Evolutionary conservation across 352 stramenopile genomes (phyloP).

Genomic region (Nothophytophthora sp.): DNA sequence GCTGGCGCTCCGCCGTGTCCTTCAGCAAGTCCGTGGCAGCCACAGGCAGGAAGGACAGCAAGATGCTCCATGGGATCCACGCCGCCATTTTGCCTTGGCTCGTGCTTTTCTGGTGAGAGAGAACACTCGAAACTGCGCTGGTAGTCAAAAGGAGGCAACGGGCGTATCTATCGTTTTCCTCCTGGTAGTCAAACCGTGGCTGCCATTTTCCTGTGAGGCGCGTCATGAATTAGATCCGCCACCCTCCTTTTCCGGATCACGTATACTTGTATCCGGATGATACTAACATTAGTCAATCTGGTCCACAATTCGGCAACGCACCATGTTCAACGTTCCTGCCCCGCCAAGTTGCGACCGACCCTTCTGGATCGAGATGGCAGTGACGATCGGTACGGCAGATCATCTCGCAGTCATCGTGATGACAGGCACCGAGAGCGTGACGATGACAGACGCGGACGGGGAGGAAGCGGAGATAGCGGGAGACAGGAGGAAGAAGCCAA

Average conservation of each 20-base stretch:
- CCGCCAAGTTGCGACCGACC: neutral
- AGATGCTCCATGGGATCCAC: constrained; percentile 54
- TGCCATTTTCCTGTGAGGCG: constrained; percentile 3
- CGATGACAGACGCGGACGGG: no score
- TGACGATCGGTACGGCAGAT: no score
- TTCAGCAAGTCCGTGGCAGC: constrained; percentile 40
- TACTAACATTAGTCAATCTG: neutral
- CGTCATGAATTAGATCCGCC: neutral
- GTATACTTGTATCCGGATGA: neutral
- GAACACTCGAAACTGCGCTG: neutral
- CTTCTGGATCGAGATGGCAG: neutral
- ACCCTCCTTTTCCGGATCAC: neutral
- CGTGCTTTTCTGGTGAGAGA: neutral
- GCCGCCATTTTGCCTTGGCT: constrained; percentile 7
- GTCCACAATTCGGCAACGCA: neutral
- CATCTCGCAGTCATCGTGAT: no score
- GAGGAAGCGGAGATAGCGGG: no score
- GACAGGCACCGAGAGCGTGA: no score
- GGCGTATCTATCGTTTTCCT: neutral
- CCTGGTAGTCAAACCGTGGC: neutral
- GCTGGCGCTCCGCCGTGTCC: constrained; percentile 50
- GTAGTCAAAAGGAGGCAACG: constrained; percentile 5
- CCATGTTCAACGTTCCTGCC: neutral
- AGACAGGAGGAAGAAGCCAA: no score
- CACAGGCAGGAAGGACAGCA: constrained; percentile 51